Base-by-base conservation (phyloP, 495 filamentous ascomycete species). In the Astrocystis sublimbata region DNA sequence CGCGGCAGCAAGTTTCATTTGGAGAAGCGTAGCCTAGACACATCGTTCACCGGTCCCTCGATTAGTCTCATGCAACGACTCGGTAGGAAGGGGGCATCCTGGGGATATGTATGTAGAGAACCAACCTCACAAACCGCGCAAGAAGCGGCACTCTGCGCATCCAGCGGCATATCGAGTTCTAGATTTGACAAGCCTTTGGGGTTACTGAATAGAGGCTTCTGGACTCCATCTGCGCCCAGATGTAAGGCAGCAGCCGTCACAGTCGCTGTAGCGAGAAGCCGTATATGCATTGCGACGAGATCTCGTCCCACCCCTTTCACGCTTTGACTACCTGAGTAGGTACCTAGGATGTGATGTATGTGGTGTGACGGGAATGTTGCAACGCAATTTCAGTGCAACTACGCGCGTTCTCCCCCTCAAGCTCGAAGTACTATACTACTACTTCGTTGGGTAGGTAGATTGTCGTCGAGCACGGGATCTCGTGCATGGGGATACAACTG, bases 111-210 rank as follows among this genome's bases (percentile, higher is more conserved):
- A 8, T 12, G 24, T 36, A 31, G 41, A 28, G 30, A 54, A 36
- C 75, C 26, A 58, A 80, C 79, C 70, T 83, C 75, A 58, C 81
- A 84, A 52, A 68, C 76, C 2, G 75, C 66, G 68, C 81, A 84
- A 28, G 75, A 75, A 1, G 73, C 72, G 1, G 75, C 73, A 67
- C 75, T 72, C 65, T 79, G 73, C 26, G 81, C 73, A 58, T 80
- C 79, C 33, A 68, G 61, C 65, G 67, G 26, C 9, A 49, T 69
- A 15, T 74, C 71, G 28, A n/a, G n/a, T n/a, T 62, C 62, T 15
- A 67, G 62, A 15, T 62, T 68, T n/a, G n/a, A n/a, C 1, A 69
- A 46, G 41, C 51, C 40, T 15, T 36, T 56, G n/a, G 65, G 6
- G 13, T 30, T 17, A 42, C 38, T 51, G 36, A 50, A 15, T 10